phyloP scores from a whole-genome alignment of 148 eudicot genomes.

The Cornus florida region DNA sequence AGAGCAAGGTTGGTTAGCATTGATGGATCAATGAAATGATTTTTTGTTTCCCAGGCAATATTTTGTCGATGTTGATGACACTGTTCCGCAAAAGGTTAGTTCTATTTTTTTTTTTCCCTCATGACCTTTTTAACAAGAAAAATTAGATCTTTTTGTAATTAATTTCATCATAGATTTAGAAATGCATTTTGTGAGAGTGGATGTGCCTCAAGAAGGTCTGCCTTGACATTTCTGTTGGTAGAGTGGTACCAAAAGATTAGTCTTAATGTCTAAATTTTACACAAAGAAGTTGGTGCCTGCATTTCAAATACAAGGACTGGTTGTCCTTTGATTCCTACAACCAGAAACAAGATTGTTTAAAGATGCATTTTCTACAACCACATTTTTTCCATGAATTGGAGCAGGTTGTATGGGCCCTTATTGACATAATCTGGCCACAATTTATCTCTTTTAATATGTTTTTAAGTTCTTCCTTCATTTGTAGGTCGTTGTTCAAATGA shows the following conservation, averaged over 20 bases:
- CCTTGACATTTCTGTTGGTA: background rate
- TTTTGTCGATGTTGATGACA: slow-evolving; percentile 72
- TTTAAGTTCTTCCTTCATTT: slow-evolving; percentile 1
- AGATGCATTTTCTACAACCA: background rate
- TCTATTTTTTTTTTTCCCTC: background rate
- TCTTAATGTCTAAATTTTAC: background rate
- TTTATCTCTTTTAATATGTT: background rate
- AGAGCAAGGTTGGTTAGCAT: background rate
- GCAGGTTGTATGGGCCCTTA: background rate
- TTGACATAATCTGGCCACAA: background rate
- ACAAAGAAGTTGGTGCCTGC: background rate
- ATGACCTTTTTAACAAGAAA: background rate
- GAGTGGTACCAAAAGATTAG: background rate
- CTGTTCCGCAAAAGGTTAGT: slow-evolving; percentile 64
- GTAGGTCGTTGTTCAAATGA: slow-evolving; percentile 67
- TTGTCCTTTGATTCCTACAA: background rate
- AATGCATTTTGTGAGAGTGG: background rate
- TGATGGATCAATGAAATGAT: background rate
- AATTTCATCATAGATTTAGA: no score
- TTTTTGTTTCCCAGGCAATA: slow-evolving; percentile 50
- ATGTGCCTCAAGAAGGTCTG: background rate
- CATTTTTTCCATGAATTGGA: background rate
- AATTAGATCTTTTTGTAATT: background rate
- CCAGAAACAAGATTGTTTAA: background rate
- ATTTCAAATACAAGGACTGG: background rate